Base-by-base conservation (phyloP, 768 basidiomycete species). In the Dendrothele bispora region DNA sequence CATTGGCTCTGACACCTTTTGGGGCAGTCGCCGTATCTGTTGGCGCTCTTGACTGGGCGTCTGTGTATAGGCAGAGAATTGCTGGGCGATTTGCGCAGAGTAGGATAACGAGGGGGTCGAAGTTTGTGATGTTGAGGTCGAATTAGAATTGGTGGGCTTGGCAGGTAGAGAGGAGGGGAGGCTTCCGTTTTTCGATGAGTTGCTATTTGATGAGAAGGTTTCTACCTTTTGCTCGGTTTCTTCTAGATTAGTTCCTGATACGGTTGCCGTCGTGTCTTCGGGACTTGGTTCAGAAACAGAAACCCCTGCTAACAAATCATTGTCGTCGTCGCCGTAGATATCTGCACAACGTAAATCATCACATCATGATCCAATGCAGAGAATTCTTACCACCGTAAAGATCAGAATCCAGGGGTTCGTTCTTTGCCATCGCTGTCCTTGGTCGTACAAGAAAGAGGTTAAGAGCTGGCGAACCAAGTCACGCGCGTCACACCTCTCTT, bases 11-110 rank as follows among this genome's bases (percentile, higher is more conserved):
- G 6, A 64, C 55, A 25, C 38, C 20, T 11, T 60, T 54, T 17
- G 54, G 44, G 10, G 30, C 10, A 32, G 30, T 29, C 25, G 27
- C 7, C 30, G 37, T 24, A 75, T 72, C 49, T 75, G 77, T 47
- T 79, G 77, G 18, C 80, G 77, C 54, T 82, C 82, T 55, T 84
- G 82, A 50, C 82, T 81, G 1, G 82, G 82, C 7, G 78, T 83
- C 57, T 84, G 83, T 44, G 80, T 80, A 57, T 80, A 84, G 10
- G 70, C 68, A 7, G 82, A 81, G 49, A 83, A 85, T 59, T 83
- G 84, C 53, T 79, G 80, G 14, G 80, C 83, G 40, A 82, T 78
- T 64, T 82, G 84, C 3, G 78, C 83, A 29, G 78, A 84, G 61
- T 80, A 84, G 26, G 46, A 47, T 3, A 47, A 29, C 22, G 46